Evolutionary conservation across 2,329 filamentous ascomycete genomes (phyloP).

Genomic region (Botrytis paeoniae): DNA sequence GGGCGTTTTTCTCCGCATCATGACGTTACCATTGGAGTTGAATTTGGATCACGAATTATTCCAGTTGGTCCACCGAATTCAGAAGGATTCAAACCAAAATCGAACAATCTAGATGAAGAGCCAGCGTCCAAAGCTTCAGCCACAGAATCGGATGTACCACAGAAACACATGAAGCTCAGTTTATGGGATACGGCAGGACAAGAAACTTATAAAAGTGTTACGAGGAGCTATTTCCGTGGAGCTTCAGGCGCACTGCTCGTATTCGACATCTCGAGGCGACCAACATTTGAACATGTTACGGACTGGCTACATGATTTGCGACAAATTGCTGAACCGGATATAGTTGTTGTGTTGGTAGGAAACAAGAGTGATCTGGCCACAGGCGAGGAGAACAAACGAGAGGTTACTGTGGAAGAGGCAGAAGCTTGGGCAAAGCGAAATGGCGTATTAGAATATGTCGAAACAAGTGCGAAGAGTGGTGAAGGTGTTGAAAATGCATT

Average conservation of each 20-base stretch:
- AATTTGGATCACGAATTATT: conserved; percentile 91
- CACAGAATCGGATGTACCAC: conserved; percentile 56
- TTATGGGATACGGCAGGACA: conserved; percentile 97
- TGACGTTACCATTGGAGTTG: conserved; percentile 97
- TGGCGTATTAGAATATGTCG: conserved; percentile 87
- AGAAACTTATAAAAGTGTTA: conserved; percentile 96
- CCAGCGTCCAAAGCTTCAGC: conserved; percentile 34
- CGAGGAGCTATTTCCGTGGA: conserved; percentile 71
- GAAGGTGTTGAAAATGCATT: conserved; percentile 94
- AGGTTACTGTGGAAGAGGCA: conserved; percentile 80
- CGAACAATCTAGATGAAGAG: conserved; percentile 36
- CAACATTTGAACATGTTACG: conserved; percentile 84
- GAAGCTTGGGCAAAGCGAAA: conserved; percentile 85
- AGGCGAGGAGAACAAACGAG: conserved; percentile 60
- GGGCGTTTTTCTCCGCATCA: conserved; percentile 91
- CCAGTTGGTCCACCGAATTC: conserved; percentile 78
- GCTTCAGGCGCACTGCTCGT: conserved; percentile 77
- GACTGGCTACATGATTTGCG: conserved; percentile 93
- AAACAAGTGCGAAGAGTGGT: conserved; percentile 93
- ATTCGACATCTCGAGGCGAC: conserved; percentile 85
- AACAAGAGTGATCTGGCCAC: conserved; percentile 85
- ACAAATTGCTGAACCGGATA: conserved; percentile 92
- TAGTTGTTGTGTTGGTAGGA: conserved; percentile 89
- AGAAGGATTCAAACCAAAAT: conserved; percentile 46
- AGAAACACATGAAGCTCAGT: conserved; percentile 86